Conservation (phyloP, 441 rosid genomes). For the Lagerstroemia fauriei region DNA sequence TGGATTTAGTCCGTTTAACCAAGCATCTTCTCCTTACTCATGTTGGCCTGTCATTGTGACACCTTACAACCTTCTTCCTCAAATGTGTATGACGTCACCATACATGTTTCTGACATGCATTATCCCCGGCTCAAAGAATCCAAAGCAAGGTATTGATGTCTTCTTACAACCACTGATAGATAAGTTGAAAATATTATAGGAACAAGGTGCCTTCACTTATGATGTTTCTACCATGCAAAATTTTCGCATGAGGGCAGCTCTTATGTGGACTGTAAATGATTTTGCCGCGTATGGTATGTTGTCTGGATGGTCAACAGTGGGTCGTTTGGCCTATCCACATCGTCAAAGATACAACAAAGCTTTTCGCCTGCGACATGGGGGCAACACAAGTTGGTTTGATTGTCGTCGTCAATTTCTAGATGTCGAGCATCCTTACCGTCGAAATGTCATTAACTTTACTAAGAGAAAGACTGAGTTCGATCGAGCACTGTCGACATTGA, state of each 20-base stretch:
- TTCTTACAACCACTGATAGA: background rate
- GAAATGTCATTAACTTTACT: too few relatives aligned
- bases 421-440: too few relatives aligned
- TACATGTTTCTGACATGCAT: background rate
- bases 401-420: too few relatives aligned
- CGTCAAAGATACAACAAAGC: background rate
- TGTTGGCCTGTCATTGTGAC: background rate
- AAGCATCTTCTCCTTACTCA: background rate
- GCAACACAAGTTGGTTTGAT: too few relatives aligned
- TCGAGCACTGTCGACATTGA: background rate
- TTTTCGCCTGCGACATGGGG: background rate
- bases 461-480: background rate
- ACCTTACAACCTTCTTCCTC: background rate
- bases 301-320: background rate
- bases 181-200: background rate
- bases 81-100: background rate
- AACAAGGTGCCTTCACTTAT: background rate
- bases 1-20: background rate
- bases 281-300: background rate
- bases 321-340: background rate
- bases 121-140: background rate
- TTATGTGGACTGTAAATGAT: conserved; percentile 14
- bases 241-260: background rate
- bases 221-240: background rate
- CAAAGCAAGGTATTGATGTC: background rate